Evolutionary conservation across 1,284 basidiomycete genomes (phyloP).

Genomic region (Lentinus polychrous): DNA sequence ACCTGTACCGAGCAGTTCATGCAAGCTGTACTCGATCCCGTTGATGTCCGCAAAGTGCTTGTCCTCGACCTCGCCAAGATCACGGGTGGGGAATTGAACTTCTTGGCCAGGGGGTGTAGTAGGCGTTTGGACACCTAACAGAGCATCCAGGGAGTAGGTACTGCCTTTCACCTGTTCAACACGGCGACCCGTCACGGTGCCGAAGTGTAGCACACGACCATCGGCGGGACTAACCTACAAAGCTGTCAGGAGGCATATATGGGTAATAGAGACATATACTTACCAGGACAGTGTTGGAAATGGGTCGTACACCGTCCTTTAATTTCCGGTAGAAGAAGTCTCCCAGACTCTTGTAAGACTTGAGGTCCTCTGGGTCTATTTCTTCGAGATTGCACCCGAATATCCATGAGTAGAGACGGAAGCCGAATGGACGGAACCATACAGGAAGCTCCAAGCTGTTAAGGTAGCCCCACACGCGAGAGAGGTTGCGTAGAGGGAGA

Average conservation of each 20-base stretch:
- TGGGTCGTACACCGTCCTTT: slow-evolving; percentile 76
- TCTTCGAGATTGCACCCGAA: slow-evolving; percentile 97
- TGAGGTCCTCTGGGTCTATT: slow-evolving; percentile 76
- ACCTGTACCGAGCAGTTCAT: slow-evolving; percentile 64
- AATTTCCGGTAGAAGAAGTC: slow-evolving; percentile 94
- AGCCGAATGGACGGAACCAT: slow-evolving; percentile 89
- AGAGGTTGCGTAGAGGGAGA: slow-evolving; percentile 89
- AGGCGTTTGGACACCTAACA: slow-evolving; percentile 69
- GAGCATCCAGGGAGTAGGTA: slow-evolving; percentile 91
- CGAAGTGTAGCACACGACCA: slow-evolving; percentile 90
- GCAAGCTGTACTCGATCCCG: slow-evolving; percentile 92
- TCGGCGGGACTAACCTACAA: slow-evolving; percentile 86
- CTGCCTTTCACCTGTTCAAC: slow-evolving; percentile 98
- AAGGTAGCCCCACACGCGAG: slow-evolving; percentile 92
- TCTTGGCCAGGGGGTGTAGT: slow-evolving; percentile 32
- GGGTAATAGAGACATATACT: slow-evolving; percentile 15
- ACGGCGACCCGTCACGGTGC: slow-evolving; percentile 72
- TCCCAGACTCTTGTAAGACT: slow-evolving; percentile 76
- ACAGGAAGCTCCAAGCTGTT: slow-evolving; percentile 90
- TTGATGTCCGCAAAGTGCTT: slow-evolving; percentile 94
- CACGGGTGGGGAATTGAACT: slow-evolving; percentile 36
- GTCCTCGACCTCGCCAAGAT: slow-evolving; percentile 66
- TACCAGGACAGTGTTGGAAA: slow-evolving; percentile 75
- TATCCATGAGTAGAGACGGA: slow-evolving; percentile 77
- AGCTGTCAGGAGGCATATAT: neutral